Conservation (phyloP, 805 yeast species). For the Saccharomycopsis guyanensis region DNA sequence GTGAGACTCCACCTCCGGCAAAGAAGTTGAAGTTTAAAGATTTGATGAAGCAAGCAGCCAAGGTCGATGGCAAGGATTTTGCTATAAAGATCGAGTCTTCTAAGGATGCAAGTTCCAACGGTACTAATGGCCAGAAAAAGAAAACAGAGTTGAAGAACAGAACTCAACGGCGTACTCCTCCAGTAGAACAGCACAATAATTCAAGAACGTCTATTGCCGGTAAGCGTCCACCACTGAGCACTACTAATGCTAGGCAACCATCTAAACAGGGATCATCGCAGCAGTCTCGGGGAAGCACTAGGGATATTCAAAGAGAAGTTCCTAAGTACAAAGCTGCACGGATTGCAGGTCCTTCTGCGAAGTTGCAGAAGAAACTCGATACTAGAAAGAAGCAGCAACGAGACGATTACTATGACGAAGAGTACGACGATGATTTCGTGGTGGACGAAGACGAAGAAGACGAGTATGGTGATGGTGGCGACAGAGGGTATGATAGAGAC, state of each 20-base stretch:
- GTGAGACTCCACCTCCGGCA: slow-evolving; percentile 23
- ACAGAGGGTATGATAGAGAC: slow-evolving; percentile 60
- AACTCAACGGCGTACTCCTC: background rate
- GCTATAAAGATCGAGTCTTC: slow-evolving; percentile 32
- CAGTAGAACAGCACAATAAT: background rate
- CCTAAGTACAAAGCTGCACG: background rate
- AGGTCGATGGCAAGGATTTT: slow-evolving; percentile 44
- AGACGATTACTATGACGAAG: slow-evolving; percentile 23
- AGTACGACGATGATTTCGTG: slow-evolving; percentile 45
- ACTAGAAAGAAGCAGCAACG: slow-evolving; percentile 25
- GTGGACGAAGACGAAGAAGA: slow-evolving; percentile 41
- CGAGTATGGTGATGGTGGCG: slow-evolving; percentile 24
- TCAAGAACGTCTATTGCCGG: no score
- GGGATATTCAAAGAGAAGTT: no score
- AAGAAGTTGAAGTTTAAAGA: slow-evolving; percentile 56
- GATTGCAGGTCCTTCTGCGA: slow-evolving; percentile 51
- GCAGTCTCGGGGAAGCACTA: background rate
- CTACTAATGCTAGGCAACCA: background rate
- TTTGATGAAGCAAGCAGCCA: slow-evolving; percentile 60
- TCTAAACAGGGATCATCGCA: background rate
- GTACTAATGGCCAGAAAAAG: background rate
- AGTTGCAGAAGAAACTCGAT: slow-evolving; percentile 40
- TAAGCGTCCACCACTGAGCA: background rate
- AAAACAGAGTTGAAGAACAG: background rate
- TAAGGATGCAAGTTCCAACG: background rate